Base-by-base conservation (phyloP, 1,284 basidiomycete species). In the Trametes hirsuta region DNA sequence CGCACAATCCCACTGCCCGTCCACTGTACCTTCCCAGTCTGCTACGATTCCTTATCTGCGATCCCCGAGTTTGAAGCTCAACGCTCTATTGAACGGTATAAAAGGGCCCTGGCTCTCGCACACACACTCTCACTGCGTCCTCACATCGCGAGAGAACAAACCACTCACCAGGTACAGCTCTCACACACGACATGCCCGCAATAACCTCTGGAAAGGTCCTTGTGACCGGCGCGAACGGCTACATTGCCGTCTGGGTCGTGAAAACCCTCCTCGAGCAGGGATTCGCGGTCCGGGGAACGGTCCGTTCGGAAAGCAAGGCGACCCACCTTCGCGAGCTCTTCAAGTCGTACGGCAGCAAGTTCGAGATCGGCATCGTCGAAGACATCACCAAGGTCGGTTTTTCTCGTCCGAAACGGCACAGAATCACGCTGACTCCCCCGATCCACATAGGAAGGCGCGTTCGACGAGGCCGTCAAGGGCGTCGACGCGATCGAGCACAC, bases 301-400 rank as follows among this genome's bases (percentile, higher is more conserved):
- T 58, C 25, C 60, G 60, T 51, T 58, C 55, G 11, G 60, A 54
- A 21, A 70, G 66, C 37, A 84, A 84, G 71, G 80, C 79, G 18
- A 72, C 76, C 22, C 79, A 85, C 65, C 70, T 84, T 40, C 67
- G 71, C 53, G 68, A 81, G 44, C 65, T 79, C 22, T 86, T 84
- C 74, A 74, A 77, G 55, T 71, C 66, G 55, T 73, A 75, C 61
- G 78, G 75, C 15, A 76, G 77, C 57, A 76, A 76, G 59, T 78
- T 84, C 63, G 78, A 81, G 64, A 72, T 80, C 67, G 79, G 78
- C 34, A 75, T 84, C 34, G 83, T 58, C n/a, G 47, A 46, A 18
- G 60, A 63, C 40, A 59, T 54, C 52, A 58, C 53, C 8, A 64
- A 61, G 49, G 59, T 83, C 51, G 49, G 74, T 37, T 12, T 14